phyloP scores from a whole-genome alignment of 2,329 filamentous ascomycete species.

The Arthrobotrys pseudoclavata region DNA sequence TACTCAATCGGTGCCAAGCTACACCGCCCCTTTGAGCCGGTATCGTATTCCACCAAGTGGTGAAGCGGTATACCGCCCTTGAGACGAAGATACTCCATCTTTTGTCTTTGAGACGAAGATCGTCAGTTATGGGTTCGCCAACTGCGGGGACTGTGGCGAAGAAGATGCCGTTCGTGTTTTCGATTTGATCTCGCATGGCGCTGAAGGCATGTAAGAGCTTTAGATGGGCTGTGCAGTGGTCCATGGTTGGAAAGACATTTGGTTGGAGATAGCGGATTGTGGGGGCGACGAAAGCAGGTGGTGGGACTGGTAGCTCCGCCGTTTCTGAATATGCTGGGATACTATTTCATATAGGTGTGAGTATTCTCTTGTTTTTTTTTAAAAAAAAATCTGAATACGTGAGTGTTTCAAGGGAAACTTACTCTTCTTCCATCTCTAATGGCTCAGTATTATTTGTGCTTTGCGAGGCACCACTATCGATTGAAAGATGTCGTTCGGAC shows the following conservation, averaged over 20 bases:
- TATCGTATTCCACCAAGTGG: conserved; percentile 49
- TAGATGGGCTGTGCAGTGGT: conserved; percentile 44
- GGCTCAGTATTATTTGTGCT: conserved; percentile 30
- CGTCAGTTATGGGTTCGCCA: conserved; percentile 44
- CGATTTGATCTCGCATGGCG: conserved; percentile 51
- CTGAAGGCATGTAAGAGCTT: conserved; percentile 54
- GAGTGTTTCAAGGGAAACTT: neutral
- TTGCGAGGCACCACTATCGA: conserved; percentile 3
- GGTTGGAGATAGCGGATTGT: conserved; percentile 13
- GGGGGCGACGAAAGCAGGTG: conserved; percentile 33
- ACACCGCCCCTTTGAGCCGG: conserved; percentile 31
- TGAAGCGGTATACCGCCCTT: conserved; percentile 53
- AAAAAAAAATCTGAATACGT: neutral
- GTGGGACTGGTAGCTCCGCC: conserved; percentile 5
- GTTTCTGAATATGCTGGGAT: conserved; percentile 41
- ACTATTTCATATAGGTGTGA: neutral
- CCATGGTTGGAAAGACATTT: conserved; percentile 38
- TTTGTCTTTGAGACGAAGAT: conserved; percentile 57
- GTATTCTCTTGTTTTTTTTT: neutral
- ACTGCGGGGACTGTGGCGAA: conserved; percentile 43
- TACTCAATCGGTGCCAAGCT: conserved; percentile 22
- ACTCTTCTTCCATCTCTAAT: conserved; percentile 35
- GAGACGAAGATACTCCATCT: conserved; percentile 58
- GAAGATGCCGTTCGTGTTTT: conserved; percentile 42
- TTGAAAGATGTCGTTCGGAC: conserved; percentile 9